These are phyloP conservation scores for Taiwanofungus camphoratus DNA, from an alignment of 1,284 basidiomycete species.

Conservation along the genomic window DNA sequence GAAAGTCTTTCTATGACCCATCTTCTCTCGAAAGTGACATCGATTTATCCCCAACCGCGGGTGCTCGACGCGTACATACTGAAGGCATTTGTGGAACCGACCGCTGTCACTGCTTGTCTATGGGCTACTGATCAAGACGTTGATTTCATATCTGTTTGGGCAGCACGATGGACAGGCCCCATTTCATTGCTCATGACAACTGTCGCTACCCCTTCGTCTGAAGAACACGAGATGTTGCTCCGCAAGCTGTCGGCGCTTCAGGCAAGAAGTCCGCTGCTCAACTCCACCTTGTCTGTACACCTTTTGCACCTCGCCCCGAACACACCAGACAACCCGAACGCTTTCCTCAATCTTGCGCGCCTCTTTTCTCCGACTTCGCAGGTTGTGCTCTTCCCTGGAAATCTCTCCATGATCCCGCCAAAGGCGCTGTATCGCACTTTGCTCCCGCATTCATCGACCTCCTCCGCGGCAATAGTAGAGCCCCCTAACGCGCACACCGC, in stretches of 20 bases:
- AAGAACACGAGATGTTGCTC: conserved; percentile 13
- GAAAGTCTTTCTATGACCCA: conserved; percentile 19
- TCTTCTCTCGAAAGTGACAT: conserved; percentile 27
- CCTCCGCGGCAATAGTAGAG: conserved; percentile 9
- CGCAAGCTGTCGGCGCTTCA: conserved; percentile 22
- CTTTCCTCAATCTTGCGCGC: conserved; percentile 58
- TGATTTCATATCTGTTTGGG: conserved; percentile 32
- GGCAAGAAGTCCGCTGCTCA: conserved; percentile 20
- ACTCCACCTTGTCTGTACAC: conserved; percentile 39
- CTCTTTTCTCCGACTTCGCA: conserved; percentile 46
- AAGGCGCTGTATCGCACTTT: conserved; percentile 21
- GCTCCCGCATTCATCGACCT: conserved; percentile 10
- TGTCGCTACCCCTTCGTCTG: conserved; percentile 26
- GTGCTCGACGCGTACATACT: conserved; percentile 24
- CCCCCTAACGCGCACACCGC: conserved; percentile 7
- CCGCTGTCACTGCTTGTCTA: conserved; percentile 42
- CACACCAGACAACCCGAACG: conserved; percentile 40
- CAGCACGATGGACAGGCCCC: conserved; percentile 44
- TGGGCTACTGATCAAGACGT: conserved; percentile 40
- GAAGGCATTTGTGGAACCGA: conserved; percentile 12
- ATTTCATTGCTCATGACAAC: conserved; percentile 51
- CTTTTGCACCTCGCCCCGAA: conserved; percentile 38
- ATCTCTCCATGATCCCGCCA: conserved; percentile 27
- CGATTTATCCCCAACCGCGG: conserved; percentile 20
- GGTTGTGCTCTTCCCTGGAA: conserved; percentile 49